Percentiles rank a stretch among this genome's conserved stretches.
These are phyloP conservation scores for Talaromyces ruber DNA, from an alignment of 495 filamentous ascomycete genomes.

Conservation along the genomic window DNA sequence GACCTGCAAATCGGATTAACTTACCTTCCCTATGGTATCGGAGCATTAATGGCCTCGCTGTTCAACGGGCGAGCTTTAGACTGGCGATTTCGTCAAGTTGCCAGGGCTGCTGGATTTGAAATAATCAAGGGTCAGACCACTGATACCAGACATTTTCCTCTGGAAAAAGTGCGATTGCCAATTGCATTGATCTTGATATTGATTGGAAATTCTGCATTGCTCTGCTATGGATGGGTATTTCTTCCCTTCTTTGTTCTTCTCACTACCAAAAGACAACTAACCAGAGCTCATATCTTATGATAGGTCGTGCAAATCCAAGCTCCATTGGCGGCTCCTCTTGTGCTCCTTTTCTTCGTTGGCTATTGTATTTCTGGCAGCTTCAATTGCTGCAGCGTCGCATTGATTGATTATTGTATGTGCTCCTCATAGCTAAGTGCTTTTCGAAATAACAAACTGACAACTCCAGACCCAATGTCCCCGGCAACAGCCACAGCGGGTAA, in stretches of 20 bases:
- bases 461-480: constrained; percentile 38
- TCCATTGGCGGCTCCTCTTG: constrained; percentile 28
- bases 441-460: no score
- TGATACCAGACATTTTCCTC: constrained; percentile 25
- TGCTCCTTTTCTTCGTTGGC: constrained; percentile 45
- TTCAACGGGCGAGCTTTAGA: constrained; percentile 67
- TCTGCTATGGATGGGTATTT: constrained; percentile 41
- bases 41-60: constrained; percentile 73
- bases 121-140: constrained; percentile 35
- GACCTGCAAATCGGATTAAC: constrained; percentile 28
- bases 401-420: constrained; percentile 40
- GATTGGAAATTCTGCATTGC: constrained; percentile 23
- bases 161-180: constrained; percentile 26
- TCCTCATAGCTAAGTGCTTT: no score
- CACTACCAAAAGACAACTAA: constrained; percentile 20
- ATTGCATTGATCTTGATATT: constrained; percentile 18
- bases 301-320: not conserved
- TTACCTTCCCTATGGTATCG: constrained; percentile 31
- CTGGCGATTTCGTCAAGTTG: constrained; percentile 36
- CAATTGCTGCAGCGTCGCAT: constrained; percentile 17
- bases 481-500: constrained; percentile 60
- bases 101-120: constrained; percentile 22
- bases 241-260: not conserved
- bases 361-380: constrained; percentile 45
- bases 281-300: not conserved